A percentile compares a stretch with the other conserved stretches of the same genome.
Conservation (phyloP, 352 stramenopile species). For the Phytopythium sindhum region DNA sequence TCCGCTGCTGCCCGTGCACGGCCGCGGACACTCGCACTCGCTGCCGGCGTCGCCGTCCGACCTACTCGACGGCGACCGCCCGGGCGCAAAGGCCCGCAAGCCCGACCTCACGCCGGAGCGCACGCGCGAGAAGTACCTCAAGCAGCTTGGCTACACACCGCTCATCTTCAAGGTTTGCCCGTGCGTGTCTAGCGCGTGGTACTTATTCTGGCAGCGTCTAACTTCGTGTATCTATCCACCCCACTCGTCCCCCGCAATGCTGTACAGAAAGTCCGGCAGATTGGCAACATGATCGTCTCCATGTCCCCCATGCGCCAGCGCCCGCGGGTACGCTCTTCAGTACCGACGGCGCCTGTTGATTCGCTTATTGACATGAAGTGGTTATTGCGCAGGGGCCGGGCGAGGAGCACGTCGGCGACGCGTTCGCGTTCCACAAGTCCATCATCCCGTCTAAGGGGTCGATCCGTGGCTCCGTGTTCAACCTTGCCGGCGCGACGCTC, state of each 20-base stretch:
- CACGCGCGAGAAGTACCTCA: slow-evolving; percentile 65
- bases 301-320: slow-evolving; percentile 63
- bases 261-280: slow-evolving; percentile 54
- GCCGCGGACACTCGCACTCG: slow-evolving; percentile 24
- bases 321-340: slow-evolving; percentile 8
- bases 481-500: slow-evolving; percentile 77
- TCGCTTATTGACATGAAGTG: background rate
- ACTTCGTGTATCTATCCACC: slow-evolving; percentile 6
- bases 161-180: slow-evolving; percentile 68
- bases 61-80: slow-evolving; percentile 14
- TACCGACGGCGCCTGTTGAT: background rate
- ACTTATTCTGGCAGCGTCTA: background rate
- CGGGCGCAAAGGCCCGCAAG: slow-evolving; percentile 10
- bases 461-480: slow-evolving; percentile 83
- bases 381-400: slow-evolving; percentile 19
- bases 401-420: slow-evolving; percentile 48
- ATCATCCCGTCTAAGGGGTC: slow-evolving; percentile 80
- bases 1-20: slow-evolving; percentile 48
- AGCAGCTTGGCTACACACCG: slow-evolving; percentile 74
- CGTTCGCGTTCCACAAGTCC: slow-evolving; percentile 75
- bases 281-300: slow-evolving; percentile 69
- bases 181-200: background rate
- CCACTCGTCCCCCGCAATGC: background rate
- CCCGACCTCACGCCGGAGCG: slow-evolving; percentile 30
- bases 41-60: slow-evolving; percentile 13